phyloP scores from a whole-genome alignment of 345 rosid species.

The Boechera retrofracta region DNA sequence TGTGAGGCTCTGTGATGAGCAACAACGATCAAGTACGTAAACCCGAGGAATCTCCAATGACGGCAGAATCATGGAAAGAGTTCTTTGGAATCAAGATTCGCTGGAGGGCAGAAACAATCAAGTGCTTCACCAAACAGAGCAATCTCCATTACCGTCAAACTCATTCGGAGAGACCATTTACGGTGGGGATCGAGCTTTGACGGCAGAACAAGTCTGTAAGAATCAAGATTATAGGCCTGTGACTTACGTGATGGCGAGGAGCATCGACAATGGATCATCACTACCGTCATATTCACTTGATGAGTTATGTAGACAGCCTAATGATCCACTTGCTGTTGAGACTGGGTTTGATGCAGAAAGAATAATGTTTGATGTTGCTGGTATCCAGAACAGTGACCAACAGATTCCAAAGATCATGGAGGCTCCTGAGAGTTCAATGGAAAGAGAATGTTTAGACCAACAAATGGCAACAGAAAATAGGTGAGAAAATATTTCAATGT shows the following conservation, averaged over 20 bases:
- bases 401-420: slow-evolving; percentile 26
- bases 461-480: background rate
- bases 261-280: no score
- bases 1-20: no score
- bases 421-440: slow-evolving; percentile 41
- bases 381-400: slow-evolving; percentile 37
- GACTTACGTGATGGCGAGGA: slow-evolving; percentile 45
- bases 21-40: no score
- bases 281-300: background rate
- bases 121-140: background rate
- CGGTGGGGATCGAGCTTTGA: no score
- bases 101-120: no score
- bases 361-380: slow-evolving; percentile 50
- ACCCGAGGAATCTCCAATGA: no score
- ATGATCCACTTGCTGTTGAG: slow-evolving; percentile 28
- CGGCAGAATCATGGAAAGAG: no score
- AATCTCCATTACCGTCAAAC: background rate
- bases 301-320: slow-evolving; percentile 40
- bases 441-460: slow-evolving; percentile 48
- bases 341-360: slow-evolving; percentile 45
- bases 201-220: no score
- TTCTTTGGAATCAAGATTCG: no score
- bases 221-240: no score
- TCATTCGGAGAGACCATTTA: background rate
- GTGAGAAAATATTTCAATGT: background rate